phyloP scores from a whole-genome alignment of 345 rosid genomes.

The Mercurialis annua region DNA sequence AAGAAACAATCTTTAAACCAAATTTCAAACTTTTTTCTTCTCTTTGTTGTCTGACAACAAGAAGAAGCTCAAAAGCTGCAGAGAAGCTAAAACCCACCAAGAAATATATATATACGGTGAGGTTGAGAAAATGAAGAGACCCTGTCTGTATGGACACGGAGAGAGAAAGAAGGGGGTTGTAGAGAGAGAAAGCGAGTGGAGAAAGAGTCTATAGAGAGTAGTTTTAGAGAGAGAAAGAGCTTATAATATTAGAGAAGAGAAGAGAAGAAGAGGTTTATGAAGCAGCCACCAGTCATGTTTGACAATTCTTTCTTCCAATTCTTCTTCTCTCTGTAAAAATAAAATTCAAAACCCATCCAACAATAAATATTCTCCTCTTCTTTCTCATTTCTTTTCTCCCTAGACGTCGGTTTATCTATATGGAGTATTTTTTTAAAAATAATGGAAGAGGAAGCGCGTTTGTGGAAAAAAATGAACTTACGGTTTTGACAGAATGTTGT shows the following conservation, averaged over 20 bases:
- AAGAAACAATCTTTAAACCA: not conserved
- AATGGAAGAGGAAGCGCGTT: no score
- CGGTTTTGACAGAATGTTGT: no score
- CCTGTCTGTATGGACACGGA: no score
- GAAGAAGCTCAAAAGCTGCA: conserved; percentile 7
- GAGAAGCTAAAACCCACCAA: not conserved
- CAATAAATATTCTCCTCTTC: conserved; percentile 10
- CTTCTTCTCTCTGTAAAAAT: conserved; percentile 8
- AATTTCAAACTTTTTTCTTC: not conserved
- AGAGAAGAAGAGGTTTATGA: conserved; percentile 32
- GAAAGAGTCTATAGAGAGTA: not conserved
- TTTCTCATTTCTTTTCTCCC: conserved; percentile 18
- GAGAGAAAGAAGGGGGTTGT: not conserved
- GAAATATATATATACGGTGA: conserved; percentile 18
- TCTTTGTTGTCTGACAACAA: no score
- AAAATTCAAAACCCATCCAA: no score
- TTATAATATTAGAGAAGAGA: not conserved
- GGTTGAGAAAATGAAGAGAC: no score
- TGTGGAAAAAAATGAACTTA: no score
- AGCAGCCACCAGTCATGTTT: conserved; percentile 38
- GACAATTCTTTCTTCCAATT: conserved; percentile 38
- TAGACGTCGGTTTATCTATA: not conserved
- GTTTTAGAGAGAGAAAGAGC: not conserved
- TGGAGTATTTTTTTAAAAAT: no score
- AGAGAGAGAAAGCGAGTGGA: not conserved